These are phyloP conservation scores for Populus hybrid DNA, from an alignment of 441 rosid species.

Conservation along the genomic window DNA sequence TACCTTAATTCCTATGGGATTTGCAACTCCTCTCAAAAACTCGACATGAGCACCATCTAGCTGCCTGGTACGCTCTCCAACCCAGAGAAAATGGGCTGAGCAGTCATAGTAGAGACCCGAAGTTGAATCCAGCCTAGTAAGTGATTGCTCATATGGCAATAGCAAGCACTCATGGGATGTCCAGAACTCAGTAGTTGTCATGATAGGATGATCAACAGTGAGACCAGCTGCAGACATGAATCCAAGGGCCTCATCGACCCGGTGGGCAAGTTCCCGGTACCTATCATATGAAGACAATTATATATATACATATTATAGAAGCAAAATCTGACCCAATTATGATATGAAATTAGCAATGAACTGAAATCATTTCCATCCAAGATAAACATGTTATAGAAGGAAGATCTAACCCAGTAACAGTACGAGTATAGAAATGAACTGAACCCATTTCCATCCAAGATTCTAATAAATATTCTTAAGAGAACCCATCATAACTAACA, in stretches of 20 bases:
- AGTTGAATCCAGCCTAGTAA: conserved; percentile 86
- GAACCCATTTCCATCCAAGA: not conserved
- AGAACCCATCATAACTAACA: not conserved
- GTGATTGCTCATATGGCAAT: conserved; percentile 91
- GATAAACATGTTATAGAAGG: not conserved
- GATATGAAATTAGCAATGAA: not conserved
- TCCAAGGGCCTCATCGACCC: conserved; percentile 97
- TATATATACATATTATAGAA: not conserved
- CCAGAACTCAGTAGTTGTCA: conserved; percentile 95
- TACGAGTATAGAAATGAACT: not conserved
- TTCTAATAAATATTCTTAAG: not conserved
- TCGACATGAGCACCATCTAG: conserved; percentile 96
- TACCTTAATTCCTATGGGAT: conserved; percentile 97
- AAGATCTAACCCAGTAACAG: not conserved
- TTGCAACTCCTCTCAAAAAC: conserved; percentile 87
- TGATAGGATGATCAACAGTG: conserved; percentile 87
- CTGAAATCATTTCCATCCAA: not conserved
- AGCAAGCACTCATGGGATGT: conserved; percentile 96
- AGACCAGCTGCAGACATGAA: conserved; percentile 97
- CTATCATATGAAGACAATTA: conserved; percentile 33
- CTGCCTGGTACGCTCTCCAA: conserved; percentile 91
- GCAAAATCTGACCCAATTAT: not conserved
- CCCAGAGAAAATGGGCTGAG: conserved; percentile 97
- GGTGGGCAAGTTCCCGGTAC: conserved; percentile 84
- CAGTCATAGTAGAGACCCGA: conserved; percentile 93